Evolutionary conservation across 768 basidiomycete genomes (phyloP), one percentile per base, ranked within the genome.

Genomic region (Rubroboletus pulcherrimus): DNA sequence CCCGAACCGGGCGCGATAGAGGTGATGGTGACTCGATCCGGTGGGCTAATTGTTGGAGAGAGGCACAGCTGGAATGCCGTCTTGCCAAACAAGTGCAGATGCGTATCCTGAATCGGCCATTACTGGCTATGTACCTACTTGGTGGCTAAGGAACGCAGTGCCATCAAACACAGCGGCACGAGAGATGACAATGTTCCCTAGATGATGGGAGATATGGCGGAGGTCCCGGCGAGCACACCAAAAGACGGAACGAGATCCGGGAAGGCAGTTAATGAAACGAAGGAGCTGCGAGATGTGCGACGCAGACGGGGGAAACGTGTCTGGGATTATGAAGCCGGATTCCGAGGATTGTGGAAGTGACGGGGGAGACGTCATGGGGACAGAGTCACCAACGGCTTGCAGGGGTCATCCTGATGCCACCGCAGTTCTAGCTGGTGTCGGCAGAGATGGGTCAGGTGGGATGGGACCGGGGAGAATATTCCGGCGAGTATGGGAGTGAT

Each of bases 121-220:
- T 33, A 35, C 4, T 29, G 51, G 51, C 30, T 33, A 45, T 45
- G 43, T 40, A 38, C 26, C 30, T 31, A 6, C 54, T 43, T 35
- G 46, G 15, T 15, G 37, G 41, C 29, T 49, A 10, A 21, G 31
- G 24, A 19, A 42, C 29, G 49, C 42, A 29, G 40, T 53, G 58
- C 50, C 33, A 26, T 35, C 19, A 17, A 2, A 2, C 19, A 39
- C 43, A 31, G 30, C 15, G 37, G n/a, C 5, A 24, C 9, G n/a
- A 29, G 31, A 35, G 38, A 44, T 40, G 49, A 59, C 38, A 19
- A 31, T 40, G 21, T 31, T 3, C 21, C 2, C 31, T 45, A 29
- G 33, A 40, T 14, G 4, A 26, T 55, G 30, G 57, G 58, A 41
- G 53, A 61, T 60, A 60, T 48, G 37, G 58, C 17, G 59, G 58